Evolutionary conservation across 1,284 basidiomycete species (phyloP).

Genomic region (Singerocomus inundabilis): DNA sequence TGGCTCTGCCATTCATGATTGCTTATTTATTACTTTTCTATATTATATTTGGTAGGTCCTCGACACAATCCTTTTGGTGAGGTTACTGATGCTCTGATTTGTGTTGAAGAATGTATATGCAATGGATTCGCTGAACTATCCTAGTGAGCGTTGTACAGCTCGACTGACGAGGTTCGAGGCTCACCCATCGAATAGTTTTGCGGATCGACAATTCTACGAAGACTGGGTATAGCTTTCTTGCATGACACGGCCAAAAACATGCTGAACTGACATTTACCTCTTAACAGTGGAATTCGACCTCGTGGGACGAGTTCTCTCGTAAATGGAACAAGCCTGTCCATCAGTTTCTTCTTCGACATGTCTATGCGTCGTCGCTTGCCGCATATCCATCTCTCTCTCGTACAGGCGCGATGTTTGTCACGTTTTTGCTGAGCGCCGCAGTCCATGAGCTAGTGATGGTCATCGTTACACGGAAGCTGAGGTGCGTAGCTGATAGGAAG

Average conservation of each 20-base stretch:
- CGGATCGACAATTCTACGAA: constrained; percentile 95
- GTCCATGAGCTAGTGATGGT: constrained; percentile 97
- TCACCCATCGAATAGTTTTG: constrained; percentile 59
- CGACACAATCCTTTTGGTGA: not conserved
- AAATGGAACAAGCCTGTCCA: constrained; percentile 97
- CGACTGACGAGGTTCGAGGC: not conserved
- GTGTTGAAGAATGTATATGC: constrained; percentile 81
- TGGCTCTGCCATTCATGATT: constrained; percentile 92
- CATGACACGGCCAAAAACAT: constrained; percentile 4
- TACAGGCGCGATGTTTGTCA: constrained; percentile 83
- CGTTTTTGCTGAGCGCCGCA: constrained; percentile 86
- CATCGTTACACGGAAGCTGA: constrained; percentile 88
- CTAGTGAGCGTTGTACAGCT: constrained; percentile 46
- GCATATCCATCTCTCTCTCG: constrained; percentile 70
- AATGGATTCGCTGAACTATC: constrained; percentile 94
- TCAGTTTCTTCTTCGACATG: constrained; percentile 90
- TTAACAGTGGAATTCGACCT: constrained; percentile 88
- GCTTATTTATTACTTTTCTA: constrained; percentile 80
- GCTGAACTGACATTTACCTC: not conserved
- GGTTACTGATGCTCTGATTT: constrained; percentile 1
- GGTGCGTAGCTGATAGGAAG: constrained; percentile 42
- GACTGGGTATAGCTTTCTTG: constrained; percentile 68
- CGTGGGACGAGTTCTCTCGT: constrained; percentile 95
- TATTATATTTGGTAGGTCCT: constrained; percentile 70
- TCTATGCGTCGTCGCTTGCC: constrained; percentile 86